Base-by-base conservation (phyloP, 2,329 filamentous ascomycete genomes). In the Pseudocercospora musae region DNA sequence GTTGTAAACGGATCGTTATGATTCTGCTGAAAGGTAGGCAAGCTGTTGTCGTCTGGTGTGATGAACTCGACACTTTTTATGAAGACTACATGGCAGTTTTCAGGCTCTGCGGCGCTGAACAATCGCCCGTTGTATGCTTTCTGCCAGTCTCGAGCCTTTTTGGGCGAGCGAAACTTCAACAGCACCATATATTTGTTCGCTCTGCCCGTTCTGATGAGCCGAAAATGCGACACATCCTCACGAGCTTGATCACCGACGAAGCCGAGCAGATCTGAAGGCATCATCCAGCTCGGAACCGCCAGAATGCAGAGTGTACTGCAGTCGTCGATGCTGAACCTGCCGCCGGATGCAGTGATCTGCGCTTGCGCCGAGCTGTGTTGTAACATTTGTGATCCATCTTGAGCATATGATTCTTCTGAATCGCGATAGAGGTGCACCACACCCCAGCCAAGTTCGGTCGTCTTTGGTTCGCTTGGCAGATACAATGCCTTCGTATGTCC, bases 341-440 rank as follows among this genome's bases (percentile, higher is more conserved):
- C 63, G 18, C 66, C 63, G 21, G 68, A 68, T 23, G 60, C 62
- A 8, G 62, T 59, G 11, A 40, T 58, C 1, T 56, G 70, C 4
- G 42, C 29, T 7, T 49, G 42, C n/a, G 46, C 74, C 73, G 46
- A 71, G 67, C 49, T 74, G 70, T 54, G 70, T 3, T 77, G 76
- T 54, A 78, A 65, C 50, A 76, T 72, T 25, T 75, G 69, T 11
- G 77, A 74, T 58, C 84, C 79, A 60, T 85, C 80, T 11, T 92
- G 78, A 11, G 81, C 84, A 1, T 85, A 81, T 0, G 88, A 89
- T 75, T 96, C 90, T 62, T 92, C 86, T 1, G 85, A 85, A 76
- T 98, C 94, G 9, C 93, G 86, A 75, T 97, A 99, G 27, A 99
- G 84, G 75, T 97, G 95, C 1, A 99, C 92, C 13, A 98, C 87